These are phyloP conservation scores for Colletotrichum sp. DNA, from an alignment of 2,329 filamentous ascomycete species.

Conservation along the genomic window DNA sequence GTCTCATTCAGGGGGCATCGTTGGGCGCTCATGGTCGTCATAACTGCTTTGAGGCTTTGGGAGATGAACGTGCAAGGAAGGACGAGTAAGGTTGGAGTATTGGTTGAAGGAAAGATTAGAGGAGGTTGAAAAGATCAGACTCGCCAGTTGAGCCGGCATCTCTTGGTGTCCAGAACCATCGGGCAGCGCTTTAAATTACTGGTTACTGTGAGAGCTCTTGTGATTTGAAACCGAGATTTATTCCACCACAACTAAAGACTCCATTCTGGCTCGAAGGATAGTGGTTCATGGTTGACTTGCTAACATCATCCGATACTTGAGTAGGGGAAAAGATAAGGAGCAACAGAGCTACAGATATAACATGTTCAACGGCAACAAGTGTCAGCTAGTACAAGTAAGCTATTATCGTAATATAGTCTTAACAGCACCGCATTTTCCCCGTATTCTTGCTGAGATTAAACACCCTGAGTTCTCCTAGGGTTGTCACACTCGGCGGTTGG, in stretches of 20 bases:
- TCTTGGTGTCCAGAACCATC: background rate
- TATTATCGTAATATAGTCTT: no score
- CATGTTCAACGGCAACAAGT: background rate
- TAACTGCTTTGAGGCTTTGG: background rate
- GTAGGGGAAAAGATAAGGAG: no score
- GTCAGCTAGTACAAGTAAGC: no score
- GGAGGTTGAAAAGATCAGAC: background rate
- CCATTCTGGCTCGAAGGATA: fast-evolving
- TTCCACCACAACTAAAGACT: no score
- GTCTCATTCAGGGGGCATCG: fast-evolving
- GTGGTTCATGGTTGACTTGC: background rate
- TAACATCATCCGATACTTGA: no score
- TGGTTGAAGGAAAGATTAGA: background rate
- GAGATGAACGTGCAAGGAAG: background rate
- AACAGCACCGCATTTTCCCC: no score
- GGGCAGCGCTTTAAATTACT: fast-evolving
- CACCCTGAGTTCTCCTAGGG: background rate
- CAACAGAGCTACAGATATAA: no score
- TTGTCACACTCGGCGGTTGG: background rate
- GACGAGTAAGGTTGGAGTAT: background rate
- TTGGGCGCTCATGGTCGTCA: background rate
- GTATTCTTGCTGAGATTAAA: no score
- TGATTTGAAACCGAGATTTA: no score
- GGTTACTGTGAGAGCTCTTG: fast-evolving
- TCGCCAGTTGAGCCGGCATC: fast-evolving